These are phyloP conservation scores for Ustilago hordei DNA, from an alignment of 1,284 basidiomycete genomes.

Conservation along the genomic window DNA sequence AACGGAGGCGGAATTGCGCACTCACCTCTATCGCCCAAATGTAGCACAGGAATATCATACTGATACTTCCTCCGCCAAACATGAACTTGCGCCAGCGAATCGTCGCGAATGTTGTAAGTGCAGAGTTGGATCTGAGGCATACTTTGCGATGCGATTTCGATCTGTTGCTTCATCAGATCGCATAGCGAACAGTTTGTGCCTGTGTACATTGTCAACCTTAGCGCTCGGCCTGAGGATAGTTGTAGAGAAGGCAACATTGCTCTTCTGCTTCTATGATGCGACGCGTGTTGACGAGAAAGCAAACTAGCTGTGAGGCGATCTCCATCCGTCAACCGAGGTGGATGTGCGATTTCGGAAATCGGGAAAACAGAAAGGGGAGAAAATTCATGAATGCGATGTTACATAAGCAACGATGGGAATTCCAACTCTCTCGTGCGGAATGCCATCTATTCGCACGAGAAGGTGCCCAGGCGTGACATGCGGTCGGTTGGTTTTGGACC, in stretches of 20 bases:
- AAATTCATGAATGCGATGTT: neutral
- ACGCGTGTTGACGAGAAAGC: too few relatives aligned
- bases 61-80: slow-evolving; percentile 67
- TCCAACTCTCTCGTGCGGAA: too few relatives aligned
- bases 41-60: slow-evolving; percentile 67
- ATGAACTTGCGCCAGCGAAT: slow-evolving; percentile 47
- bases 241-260: slow-evolving; percentile 19
- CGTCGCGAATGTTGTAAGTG: slow-evolving; percentile 66
- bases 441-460: too few relatives aligned
- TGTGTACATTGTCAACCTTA: slow-evolving; percentile 59
- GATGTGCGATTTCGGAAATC: neutral
- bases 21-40: slow-evolving; percentile 47
- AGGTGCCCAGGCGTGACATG: too few relatives aligned
- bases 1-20: neutral
- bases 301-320: too few relatives aligned
- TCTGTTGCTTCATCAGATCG: slow-evolving; percentile 56
- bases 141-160: slow-evolving; percentile 25
- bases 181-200: slow-evolving; percentile 66
- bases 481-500: neutral
- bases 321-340: too few relatives aligned
- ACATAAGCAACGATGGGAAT: too few relatives aligned
- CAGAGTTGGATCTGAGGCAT: slow-evolving; percentile 46
- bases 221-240: neutral
- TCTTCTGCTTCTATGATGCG: too few relatives aligned
- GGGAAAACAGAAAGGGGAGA: neutral